Percentiles rank a stretch among this genome's conserved stretches.
phyloP scores from a whole-genome alignment of 164 flowering plant species.

The Saururus chinensis region DNA sequence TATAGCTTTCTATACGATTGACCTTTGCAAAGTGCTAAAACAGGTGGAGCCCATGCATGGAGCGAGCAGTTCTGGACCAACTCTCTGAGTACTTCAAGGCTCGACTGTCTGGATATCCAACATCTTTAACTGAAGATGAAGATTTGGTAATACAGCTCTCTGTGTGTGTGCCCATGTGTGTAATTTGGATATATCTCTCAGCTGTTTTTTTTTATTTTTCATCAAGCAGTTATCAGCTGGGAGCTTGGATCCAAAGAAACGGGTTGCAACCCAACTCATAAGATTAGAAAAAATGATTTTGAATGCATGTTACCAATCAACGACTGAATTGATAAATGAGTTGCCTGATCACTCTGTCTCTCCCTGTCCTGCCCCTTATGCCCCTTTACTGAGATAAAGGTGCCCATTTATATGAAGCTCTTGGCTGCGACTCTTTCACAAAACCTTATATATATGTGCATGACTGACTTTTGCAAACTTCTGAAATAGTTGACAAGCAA shows the following conservation, averaged over 20 bases:
- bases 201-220: slow-evolving; percentile 5
- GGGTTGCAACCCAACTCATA: slow-evolving; percentile 91
- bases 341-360: slow-evolving; percentile 73
- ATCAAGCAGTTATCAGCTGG: slow-evolving; percentile 53
- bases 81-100: slow-evolving; percentile 57
- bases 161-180: neutral
- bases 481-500: neutral
- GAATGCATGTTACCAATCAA: slow-evolving; percentile 56
- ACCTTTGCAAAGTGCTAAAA: slow-evolving; percentile 1
- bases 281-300: slow-evolving; percentile 86
- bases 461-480: neutral
- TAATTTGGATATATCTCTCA: neutral
- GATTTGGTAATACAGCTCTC: slow-evolving; percentile 36
- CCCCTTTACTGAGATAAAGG: slow-evolving; percentile 58
- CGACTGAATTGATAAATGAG: slow-evolving; percentile 52
- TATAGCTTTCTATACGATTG: neutral
- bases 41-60: slow-evolving; percentile 95
- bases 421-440: neutral
- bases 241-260: slow-evolving; percentile 54
- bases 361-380: slow-evolving; percentile 98
- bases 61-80: slow-evolving; percentile 87
- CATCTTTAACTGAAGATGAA: slow-evolving; percentile 69
- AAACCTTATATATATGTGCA: too few relatives aligned
- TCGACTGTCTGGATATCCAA: slow-evolving; percentile 77
- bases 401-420: neutral